Evolutionary conservation across 345 rosid species (phyloP).

Genomic region (Ceriops zippeliana): DNA sequence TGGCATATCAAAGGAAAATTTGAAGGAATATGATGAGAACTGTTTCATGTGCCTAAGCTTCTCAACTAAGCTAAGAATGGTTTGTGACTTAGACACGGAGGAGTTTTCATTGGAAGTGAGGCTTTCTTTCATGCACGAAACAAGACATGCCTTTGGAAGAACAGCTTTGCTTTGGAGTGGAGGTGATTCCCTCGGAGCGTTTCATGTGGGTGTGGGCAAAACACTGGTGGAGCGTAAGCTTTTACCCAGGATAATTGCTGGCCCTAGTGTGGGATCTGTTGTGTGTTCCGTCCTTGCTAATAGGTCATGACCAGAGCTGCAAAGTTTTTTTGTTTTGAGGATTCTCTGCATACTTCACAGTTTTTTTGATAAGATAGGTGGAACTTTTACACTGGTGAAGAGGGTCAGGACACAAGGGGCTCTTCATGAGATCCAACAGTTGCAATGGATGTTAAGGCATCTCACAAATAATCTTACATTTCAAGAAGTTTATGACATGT

Average conservation of each 20-base stretch:
- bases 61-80: constrained; percentile 86
- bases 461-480: constrained; percentile 90
- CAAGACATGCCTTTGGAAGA: constrained; percentile 91
- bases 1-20: constrained; percentile 91
- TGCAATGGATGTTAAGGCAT: constrained; percentile 84
- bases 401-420: constrained; percentile 87
- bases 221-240: constrained; percentile 90
- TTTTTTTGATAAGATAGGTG: constrained; percentile 90
- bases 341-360: constrained; percentile 67
- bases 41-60: constrained; percentile 89
- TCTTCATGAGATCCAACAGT: constrained; percentile 81
- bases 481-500: constrained; percentile 95
- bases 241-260: constrained; percentile 84
- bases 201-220: constrained; percentile 83
- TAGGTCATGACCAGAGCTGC: constrained; percentile 95
- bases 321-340: constrained; percentile 83
- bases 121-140: constrained; percentile 94
- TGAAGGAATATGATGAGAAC: constrained; percentile 95
- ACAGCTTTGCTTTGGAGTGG: constrained; percentile 95
- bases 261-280: constrained; percentile 96
- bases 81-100: constrained; percentile 75
- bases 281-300: constrained; percentile 80
- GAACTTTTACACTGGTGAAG: constrained; percentile 72
- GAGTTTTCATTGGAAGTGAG: constrained; percentile 91
- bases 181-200: constrained; percentile 95